Percentiles rank a stretch among this genome's conserved stretches.
phyloP scores from a whole-genome alignment of 768 basidiomycete genomes.

The Wakefieldia striispora region DNA sequence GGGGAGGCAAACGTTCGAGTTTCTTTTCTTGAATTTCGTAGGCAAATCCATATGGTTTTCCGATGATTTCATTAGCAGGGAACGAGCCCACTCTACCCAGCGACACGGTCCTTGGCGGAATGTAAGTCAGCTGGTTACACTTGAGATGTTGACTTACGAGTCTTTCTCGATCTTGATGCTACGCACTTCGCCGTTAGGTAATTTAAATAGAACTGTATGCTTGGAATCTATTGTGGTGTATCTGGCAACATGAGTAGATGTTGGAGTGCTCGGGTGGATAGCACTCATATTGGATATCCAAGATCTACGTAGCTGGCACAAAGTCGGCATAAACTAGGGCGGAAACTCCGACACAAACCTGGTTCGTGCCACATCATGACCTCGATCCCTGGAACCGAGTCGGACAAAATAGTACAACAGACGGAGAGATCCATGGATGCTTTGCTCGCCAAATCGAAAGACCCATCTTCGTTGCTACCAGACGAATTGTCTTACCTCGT shows the following conservation, averaged over 20 bases:
- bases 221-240: conserved; percentile 53
- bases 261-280: conserved; percentile 4
- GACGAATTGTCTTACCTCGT: conserved; percentile 55
- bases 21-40: conserved; percentile 82
- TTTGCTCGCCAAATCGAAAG: conserved; percentile 34
- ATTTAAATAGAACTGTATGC: conserved; percentile 72
- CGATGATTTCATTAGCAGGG: conserved; percentile 70
- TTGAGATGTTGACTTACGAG: conserved; percentile 47
- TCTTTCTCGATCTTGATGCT: conserved; percentile 70
- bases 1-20: conserved; percentile 59
- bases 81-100: conserved; percentile 90
- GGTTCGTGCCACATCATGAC: conserved; percentile 7
- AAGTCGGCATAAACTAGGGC: too few species aligned
- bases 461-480: conserved; percentile 40
- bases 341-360: too few species aligned
- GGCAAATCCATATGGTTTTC: conserved; percentile 81
- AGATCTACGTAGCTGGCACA: too few species aligned
- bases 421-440: conserved; percentile 22
- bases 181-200: conserved; percentile 80
- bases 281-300: conserved; percentile 14
- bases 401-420: too few species aligned
- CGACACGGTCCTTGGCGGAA: conserved; percentile 53
- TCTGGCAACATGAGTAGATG: conserved; percentile 11
- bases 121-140: neutral
- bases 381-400: neutral